Percentiles rank a stretch among this genome's conserved stretches.
Conservation (phyloP, 2,329 filamentous ascomycete species). For the Penicillium olsonii region DNA sequence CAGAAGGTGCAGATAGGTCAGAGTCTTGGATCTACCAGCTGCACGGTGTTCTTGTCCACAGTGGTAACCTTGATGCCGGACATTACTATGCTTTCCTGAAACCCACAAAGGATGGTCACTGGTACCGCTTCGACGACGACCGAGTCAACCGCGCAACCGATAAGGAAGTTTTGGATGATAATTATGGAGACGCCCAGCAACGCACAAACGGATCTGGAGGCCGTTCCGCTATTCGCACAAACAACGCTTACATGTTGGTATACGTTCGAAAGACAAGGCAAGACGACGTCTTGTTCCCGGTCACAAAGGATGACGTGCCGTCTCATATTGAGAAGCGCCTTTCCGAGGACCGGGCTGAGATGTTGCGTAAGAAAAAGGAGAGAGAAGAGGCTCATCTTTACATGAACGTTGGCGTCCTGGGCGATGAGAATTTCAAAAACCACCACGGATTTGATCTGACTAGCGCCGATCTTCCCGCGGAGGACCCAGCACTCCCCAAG, state of each 20-base stretch:
- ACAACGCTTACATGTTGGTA: constrained; percentile 98
- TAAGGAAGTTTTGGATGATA: constrained; percentile 91
- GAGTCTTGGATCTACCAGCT: constrained; percentile 91
- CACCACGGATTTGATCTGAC: constrained; percentile 85
- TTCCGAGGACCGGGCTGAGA: constrained; percentile 75
- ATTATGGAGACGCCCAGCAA: constrained; percentile 86
- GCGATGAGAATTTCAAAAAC: constrained; percentile 74
- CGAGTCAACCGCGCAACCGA: constrained; percentile 92
- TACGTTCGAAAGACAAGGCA: constrained; percentile 87
- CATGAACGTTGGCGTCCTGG: constrained; percentile 79
- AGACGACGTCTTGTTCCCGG: constrained; percentile 77
- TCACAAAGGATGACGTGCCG: constrained; percentile 77
- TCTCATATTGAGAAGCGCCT: constrained; percentile 75
- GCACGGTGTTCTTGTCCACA: constrained; percentile 94
- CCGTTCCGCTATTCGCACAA: constrained; percentile 64
- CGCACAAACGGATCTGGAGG: constrained; percentile 59
- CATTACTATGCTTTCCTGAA: constrained; percentile 99
- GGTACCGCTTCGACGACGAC: constrained; percentile 97
- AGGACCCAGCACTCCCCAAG: constrained; percentile 70
- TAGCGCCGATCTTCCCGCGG: constrained; percentile 61
- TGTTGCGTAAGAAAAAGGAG: constrained; percentile 80
- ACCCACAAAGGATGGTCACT: constrained; percentile 87
- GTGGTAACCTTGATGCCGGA: constrained; percentile 92
- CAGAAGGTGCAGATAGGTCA: constrained; percentile 80
- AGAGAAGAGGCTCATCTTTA: constrained; percentile 93